These are phyloP conservation scores for Cladosporium sp. DNA, from an alignment of 2,329 filamentous ascomycete species.

Conservation along the genomic window DNA sequence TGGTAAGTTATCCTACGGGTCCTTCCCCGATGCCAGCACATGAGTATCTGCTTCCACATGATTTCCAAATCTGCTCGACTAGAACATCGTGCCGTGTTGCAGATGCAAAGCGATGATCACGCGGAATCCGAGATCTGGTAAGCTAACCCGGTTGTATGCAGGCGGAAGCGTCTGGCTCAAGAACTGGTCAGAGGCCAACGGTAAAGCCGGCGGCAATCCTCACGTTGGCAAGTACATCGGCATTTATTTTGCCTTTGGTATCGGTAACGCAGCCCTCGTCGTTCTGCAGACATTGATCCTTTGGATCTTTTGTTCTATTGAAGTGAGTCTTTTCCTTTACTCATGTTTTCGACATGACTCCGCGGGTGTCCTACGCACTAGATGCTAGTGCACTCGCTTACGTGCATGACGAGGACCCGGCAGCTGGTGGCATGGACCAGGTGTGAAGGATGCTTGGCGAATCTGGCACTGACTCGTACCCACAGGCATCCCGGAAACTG, in stretches of 20 bases:
- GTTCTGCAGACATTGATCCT: constrained; percentile 89
- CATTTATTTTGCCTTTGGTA: constrained; percentile 90
- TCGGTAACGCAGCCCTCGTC: constrained; percentile 78
- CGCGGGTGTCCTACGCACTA: not conserved
- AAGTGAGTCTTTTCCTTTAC: constrained; percentile 52
- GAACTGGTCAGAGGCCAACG: constrained; percentile 80
- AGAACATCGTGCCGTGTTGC: not conserved
- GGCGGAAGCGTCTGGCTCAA: constrained; percentile 90
- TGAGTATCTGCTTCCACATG: not conserved
- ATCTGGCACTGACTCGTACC: constrained; percentile 10
- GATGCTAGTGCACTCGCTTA: not conserved
- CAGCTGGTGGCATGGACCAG: not conserved
- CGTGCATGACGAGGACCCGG: constrained; percentile 5
- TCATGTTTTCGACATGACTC: not conserved
- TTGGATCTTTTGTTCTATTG: constrained; percentile 99
- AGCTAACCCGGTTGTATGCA: constrained; percentile 32
- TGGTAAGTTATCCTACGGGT: constrained; percentile 43
- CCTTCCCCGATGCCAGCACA: not conserved
- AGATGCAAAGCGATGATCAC: not conserved
- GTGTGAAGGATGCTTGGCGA: not conserved
- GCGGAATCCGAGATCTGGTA: not conserved
- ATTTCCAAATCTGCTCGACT: not conserved
- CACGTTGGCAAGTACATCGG: constrained; percentile 86
- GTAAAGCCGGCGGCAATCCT: constrained; percentile 61
- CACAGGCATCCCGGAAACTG: constrained; percentile 82